A percentile compares a stretch with the other conserved stretches of the same genome.
Conservation (phyloP, 768 basidiomycete species). For the Rhodotorula babjevae region DNA sequence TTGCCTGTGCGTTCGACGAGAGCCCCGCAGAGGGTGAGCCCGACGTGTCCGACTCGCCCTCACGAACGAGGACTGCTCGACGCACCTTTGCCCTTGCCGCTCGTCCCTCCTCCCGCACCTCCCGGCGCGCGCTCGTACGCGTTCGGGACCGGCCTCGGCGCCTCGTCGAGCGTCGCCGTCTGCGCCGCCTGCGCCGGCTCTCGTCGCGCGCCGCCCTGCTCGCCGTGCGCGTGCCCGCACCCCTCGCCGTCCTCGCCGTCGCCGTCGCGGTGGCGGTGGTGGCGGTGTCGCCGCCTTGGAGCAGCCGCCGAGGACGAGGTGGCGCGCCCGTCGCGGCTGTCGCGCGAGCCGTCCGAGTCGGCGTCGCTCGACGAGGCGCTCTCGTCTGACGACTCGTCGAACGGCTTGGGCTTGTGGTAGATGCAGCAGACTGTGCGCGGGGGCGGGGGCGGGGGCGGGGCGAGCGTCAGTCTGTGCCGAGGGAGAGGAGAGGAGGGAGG, state of each 20-base stretch:
- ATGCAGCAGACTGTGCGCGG: constrained; percentile 34
- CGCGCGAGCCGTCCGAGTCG: constrained; percentile 18
- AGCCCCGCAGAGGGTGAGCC: not conserved
- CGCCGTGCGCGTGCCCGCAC: not conserved
- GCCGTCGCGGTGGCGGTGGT: too few species aligned
- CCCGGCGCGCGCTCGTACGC: constrained; percentile 17
- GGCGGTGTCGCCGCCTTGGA: too few species aligned
- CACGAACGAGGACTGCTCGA: not conserved
- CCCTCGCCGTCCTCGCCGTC: constrained; percentile 1
- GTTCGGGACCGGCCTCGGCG: constrained; percentile 12
- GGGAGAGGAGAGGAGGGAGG: too few species aligned
- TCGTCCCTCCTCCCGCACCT: not conserved
- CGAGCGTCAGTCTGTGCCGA: too few species aligned
- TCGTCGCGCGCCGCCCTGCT: too few species aligned
- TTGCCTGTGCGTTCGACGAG: not conserved
- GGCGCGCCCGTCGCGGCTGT: constrained; percentile 12
- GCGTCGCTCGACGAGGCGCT: constrained; percentile 1
- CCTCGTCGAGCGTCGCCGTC: not conserved
- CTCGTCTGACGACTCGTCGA: constrained; percentile 36
- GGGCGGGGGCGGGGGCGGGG: too few species aligned
- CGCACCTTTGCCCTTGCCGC: constrained; percentile 30
- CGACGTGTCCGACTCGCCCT: not conserved
- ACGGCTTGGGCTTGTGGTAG: constrained; percentile 38
- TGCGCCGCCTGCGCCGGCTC: not conserved
- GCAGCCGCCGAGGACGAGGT: too few species aligned